Evolutionary conservation across 495 filamentous ascomycete genomes (phyloP), one percentile per base, ranked within the genome.

Genomic region (Trypethelium eluteriae): DNA sequence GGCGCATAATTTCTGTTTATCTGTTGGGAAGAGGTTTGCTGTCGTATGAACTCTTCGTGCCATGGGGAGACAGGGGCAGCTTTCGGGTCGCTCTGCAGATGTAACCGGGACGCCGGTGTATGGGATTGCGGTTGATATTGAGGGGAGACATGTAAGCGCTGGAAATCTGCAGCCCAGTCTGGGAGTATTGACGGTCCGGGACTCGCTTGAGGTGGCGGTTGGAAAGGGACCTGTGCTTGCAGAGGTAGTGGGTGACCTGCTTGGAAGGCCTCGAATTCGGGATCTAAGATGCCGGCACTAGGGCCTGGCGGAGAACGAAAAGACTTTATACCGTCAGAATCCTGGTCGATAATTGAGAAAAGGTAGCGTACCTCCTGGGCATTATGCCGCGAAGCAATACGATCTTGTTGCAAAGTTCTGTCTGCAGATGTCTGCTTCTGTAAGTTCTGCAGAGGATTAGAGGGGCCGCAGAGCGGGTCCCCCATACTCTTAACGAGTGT

Each of bases 391-490:
- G 79, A 76, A 39, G 77, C 74, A 38, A 91, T 71, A 62, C 90
- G 86, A 72, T 97, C 93, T 76, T 96, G 93, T 71, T 97, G 92
- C 53, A 93, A 81, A 4, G 88, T 87, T 18, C 89, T 82, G 74
- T 98, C 91, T 59, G 86, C 82, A 11, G 86, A 82, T 3, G 86
- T 80, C 77, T 96, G 92, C 70, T 93, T 89, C 70, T 91, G 84
- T 70, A 96, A 88, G 71, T 84, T 89, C 73, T 94, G 89, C 47
- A 94, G 85, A 68, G 91, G 86, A 77, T 93, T 96, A 11, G 92
- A 92, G 35, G 93, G 92, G 53, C 93, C 91, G 76, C 93, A 98
- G 62, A 96, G 81, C 67, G 82, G 82, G 74, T 95, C 91, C 61
- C 88, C 81, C 92, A 96, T 95, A 76, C 67, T 76, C 6, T 39